phyloP scores from a whole-genome alignment of 345 rosid species.

The Acer yangbiense region DNA sequence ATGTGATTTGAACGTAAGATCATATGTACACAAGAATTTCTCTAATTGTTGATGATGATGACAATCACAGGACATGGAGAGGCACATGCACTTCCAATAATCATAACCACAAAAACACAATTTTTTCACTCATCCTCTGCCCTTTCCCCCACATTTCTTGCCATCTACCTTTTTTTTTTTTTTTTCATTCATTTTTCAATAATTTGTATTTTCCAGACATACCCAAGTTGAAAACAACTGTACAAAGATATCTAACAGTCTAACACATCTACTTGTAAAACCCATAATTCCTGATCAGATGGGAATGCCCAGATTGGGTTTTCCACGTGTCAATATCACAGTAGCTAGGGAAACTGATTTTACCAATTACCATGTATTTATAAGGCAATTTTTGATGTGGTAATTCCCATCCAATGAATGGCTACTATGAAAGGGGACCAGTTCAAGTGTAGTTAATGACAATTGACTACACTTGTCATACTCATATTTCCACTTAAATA shows the following conservation, averaged over 20 bases:
- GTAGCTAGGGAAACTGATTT: not conserved
- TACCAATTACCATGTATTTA: too few relatives aligned
- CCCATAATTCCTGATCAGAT: not conserved
- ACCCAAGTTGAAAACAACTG: constrained; percentile 25
- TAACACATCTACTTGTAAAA: constrained; percentile 12
- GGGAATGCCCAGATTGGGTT: not conserved
- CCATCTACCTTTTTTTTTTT: not conserved
- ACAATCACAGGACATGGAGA: constrained; percentile 25
- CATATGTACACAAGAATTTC: not conserved
- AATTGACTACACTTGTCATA: not conserved
- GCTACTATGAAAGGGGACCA: not conserved
- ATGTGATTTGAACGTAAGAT: too few relatives aligned
- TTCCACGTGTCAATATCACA: constrained; percentile 15
- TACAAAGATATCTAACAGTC: constrained; percentile 18
- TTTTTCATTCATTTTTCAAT: not conserved
- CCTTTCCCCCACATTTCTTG: not conserved
- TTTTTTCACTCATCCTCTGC: not conserved
- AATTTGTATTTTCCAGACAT: not conserved
- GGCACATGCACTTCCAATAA: constrained; percentile 15
- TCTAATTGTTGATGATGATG: constrained; percentile 26
- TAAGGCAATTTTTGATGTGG: too few relatives aligned
- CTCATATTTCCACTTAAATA: not conserved
- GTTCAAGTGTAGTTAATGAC: not conserved
- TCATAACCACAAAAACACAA: not conserved
- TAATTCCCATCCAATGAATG: not conserved